These are phyloP conservation scores for Camelina neglecta DNA, from an alignment of 345 rosid genomes.

Conservation along the genomic window DNA sequence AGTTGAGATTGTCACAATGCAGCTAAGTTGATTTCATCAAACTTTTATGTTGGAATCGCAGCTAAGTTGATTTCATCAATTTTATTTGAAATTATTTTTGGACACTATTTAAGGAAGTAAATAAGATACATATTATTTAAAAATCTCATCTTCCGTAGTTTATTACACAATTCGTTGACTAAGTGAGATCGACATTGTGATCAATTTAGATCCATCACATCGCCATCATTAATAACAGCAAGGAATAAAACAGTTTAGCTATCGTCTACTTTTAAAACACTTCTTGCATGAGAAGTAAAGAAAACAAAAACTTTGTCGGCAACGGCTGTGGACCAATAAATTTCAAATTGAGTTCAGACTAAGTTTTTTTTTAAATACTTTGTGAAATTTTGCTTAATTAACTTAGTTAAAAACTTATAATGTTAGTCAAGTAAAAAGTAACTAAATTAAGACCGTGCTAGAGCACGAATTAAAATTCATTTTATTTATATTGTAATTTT, in stretches of 20 bases:
- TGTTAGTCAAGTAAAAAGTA: background rate
- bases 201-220: background rate
- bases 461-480: no score
- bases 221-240: conserved; percentile 1
- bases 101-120: no score
- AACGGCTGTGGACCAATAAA: background rate
- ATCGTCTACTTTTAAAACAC: conserved; percentile 23
- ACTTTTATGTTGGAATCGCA: no score
- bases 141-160: no score
- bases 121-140: no score
- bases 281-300: background rate
- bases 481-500: no score
- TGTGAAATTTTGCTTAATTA: background rate
- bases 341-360: background rate
- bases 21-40: no score
- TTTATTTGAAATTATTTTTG: no score
- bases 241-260: background rate
- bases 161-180: conserved; percentile 1
- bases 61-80: no score
- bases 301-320: conserved; percentile 22
- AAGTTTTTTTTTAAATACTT: background rate
- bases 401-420: background rate
- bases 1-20: no score
- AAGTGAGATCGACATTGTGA: conserved; percentile 8
- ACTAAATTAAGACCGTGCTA: no score